Base-by-base conservation (phyloP, 495 filamentous ascomycete species). In the Hypoxylon lienhwacheense region DNA sequence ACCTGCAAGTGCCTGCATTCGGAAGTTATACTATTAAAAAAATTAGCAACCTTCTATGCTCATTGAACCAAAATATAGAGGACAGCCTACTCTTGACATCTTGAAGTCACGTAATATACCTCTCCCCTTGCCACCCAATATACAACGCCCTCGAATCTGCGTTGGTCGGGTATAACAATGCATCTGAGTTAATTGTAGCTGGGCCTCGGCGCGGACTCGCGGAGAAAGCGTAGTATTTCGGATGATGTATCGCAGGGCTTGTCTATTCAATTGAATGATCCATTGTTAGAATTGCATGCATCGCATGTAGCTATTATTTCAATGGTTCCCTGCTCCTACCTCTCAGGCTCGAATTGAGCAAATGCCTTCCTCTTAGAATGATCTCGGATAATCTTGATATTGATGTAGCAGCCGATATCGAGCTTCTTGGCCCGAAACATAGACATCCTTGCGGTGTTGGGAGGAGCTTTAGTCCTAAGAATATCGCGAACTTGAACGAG, bases 331-430 rank as follows among this genome's bases (percentile, higher is more conserved):
- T n/a, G n/a, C n/a, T n/a, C n/a, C n/a, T n/a, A 95, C 91, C 91
- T 85, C 74, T 95, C 85, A 5, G 89, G 81, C 72, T 98, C 93
- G 60, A 85, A 76, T 59, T 89, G 79, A 46, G 84, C 90, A 60
- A 90, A 96, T 20, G 88, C 90, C 76, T 93, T 93, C 47, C 92
- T 85, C 81, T 97, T 97, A 43, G 90, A 87, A 75, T 96, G 88
- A 66, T 97, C 93, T 55, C 92, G 88, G 66, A 98, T 86, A 45
- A 88, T 73, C 42, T 84, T 83, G 68, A 83, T 78, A 65, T 97
- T 97, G 72, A 89, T 70, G 66, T 86, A 97, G 64, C 89, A 86
- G 60, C 87, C 84, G 51, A 98, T 73, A 59, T 95, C 89, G 25
- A 97, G 82, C 75, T 81, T 89, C 76, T 95, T 95, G 10, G 90